Evolutionary conservation across 345 rosid genomes (phyloP).

Genomic region (Limnanthes douglasii): DNA sequence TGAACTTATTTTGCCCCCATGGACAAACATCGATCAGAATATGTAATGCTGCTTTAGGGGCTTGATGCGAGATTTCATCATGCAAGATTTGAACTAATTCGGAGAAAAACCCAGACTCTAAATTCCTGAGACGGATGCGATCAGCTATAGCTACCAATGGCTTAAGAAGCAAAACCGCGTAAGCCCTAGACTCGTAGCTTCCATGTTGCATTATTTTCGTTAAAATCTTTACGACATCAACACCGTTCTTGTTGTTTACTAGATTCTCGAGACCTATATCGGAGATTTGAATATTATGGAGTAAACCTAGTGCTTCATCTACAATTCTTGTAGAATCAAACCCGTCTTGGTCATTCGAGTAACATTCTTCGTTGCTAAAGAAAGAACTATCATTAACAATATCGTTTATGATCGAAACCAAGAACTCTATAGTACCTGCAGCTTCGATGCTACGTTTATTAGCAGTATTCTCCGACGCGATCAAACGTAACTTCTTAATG

Average conservation of each 20-base stretch:
- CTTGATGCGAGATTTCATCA: conserved; percentile 41
- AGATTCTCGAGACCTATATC: conserved; percentile 47
- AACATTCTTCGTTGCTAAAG: too few species aligned
- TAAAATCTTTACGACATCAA: conserved; percentile 27
- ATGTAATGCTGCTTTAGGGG: conserved; percentile 44
- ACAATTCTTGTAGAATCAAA: conserved; percentile 11
- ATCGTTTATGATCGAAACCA: conserved; percentile 22
- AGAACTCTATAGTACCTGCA: conserved; percentile 57
- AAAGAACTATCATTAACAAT: too few species aligned
- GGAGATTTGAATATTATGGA: conserved; percentile 43
- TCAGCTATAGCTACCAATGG: conserved; percentile 40
- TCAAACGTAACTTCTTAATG: conserved; percentile 33
- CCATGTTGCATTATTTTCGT: conserved; percentile 31
- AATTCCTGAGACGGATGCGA: conserved; percentile 24
- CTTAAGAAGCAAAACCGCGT: conserved; percentile 20
- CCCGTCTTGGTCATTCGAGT: too few species aligned
- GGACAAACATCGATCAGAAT: conserved; percentile 30
- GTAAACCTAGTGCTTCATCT: conserved; percentile 52
- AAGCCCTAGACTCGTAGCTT: conserved; percentile 27
- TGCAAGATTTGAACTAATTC: conserved; percentile 34
- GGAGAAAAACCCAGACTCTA: conserved; percentile 20
- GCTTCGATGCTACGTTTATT: conserved; percentile 62
- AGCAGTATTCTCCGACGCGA: conserved; percentile 32
- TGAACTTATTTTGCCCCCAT: conserved; percentile 60
- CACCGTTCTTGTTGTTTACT: conserved; percentile 22